phyloP scores from a whole-genome alignment of 78 protist species.

The Cavenderia fasciculata region DNA sequence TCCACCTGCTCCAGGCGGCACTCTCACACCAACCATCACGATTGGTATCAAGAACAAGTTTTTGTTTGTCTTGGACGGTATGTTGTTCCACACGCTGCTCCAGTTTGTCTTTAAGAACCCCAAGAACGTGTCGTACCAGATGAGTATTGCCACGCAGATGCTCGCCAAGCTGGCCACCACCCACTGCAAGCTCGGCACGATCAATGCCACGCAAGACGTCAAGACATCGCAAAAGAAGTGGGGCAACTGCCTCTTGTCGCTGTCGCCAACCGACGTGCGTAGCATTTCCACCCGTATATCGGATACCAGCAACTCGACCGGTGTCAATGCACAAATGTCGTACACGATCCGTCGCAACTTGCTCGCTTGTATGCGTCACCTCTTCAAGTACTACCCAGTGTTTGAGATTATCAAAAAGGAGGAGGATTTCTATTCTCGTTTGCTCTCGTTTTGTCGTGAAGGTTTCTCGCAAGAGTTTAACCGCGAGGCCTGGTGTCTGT shows the following conservation, averaged over 20 bases:
- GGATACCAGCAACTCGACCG: neutral
- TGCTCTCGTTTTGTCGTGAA: slow-evolving; percentile 24
- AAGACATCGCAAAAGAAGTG: slow-evolving; percentile 20
- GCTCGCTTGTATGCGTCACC: neutral
- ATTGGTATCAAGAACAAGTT: slow-evolving; percentile 46
- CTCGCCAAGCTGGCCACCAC: slow-evolving; percentile 2
- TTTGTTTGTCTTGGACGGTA: slow-evolving; percentile 33
- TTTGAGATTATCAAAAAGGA: slow-evolving; percentile 32
- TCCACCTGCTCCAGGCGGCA: neutral
- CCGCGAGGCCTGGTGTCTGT: slow-evolving; percentile 45
- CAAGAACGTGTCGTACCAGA: neutral
- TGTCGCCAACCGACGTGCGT: slow-evolving; percentile 49
- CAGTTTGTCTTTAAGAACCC: slow-evolving; percentile 17
- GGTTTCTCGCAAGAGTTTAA: slow-evolving; percentile 13
- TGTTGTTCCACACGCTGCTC: slow-evolving; percentile 19
- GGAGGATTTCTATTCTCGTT: slow-evolving; percentile 45
- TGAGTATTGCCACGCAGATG: neutral
- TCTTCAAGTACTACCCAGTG: slow-evolving; percentile 7
- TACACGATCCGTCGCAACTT: slow-evolving; percentile 19
- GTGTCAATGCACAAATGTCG: neutral
- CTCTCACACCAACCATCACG: slow-evolving; percentile 9
- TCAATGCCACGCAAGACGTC: slow-evolving; percentile 9
- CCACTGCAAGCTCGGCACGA: slow-evolving; percentile 7
- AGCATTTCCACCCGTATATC: slow-evolving; percentile 1
- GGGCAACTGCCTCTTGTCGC: slow-evolving; percentile 13